These are phyloP conservation scores for Nannochloris sp. DNA, from an alignment of 139 green algal genomes.

Conservation along the genomic window DNA sequence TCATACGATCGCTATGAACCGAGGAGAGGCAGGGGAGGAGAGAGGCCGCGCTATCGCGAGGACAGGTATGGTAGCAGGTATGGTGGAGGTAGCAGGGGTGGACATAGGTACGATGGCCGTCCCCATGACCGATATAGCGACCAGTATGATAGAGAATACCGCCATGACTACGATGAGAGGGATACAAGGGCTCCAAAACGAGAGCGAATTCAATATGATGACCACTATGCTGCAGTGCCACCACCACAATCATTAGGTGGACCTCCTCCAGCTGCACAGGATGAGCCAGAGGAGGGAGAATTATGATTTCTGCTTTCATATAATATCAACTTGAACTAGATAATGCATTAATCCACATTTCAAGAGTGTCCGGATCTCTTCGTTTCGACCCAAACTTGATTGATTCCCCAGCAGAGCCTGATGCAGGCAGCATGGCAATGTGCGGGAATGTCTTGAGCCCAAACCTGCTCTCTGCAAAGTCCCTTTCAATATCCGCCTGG, in stretches of 20 bases:
- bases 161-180: neutral
- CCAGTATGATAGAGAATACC: neutral
- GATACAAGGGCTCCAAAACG: neutral
- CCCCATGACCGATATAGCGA: neutral
- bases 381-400: constrained; percentile 77
- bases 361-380: constrained; percentile 68
- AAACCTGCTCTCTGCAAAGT: constrained; percentile 60
- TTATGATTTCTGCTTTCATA: neutral
- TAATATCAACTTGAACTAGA: constrained; percentile 18
- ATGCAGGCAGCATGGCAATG: constrained; percentile 72
- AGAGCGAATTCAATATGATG: neutral
- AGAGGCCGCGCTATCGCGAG: neutral
- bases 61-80: neutral
- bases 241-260: constrained; percentile 3
- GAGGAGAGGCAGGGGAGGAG: neutral
- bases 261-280: neutral
- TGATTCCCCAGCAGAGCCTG: constrained; percentile 20
- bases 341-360: constrained; percentile 73
- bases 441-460: constrained; percentile 86
- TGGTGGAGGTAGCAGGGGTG: neutral
- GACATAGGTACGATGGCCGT: neutral
- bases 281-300: constrained; percentile 13
- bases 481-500: constrained; percentile 69
- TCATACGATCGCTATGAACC: neutral
- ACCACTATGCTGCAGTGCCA: neutral